Base-by-base conservation (phyloP, 2,329 filamentous ascomycete genomes). In the Cadophora sp. region DNA sequence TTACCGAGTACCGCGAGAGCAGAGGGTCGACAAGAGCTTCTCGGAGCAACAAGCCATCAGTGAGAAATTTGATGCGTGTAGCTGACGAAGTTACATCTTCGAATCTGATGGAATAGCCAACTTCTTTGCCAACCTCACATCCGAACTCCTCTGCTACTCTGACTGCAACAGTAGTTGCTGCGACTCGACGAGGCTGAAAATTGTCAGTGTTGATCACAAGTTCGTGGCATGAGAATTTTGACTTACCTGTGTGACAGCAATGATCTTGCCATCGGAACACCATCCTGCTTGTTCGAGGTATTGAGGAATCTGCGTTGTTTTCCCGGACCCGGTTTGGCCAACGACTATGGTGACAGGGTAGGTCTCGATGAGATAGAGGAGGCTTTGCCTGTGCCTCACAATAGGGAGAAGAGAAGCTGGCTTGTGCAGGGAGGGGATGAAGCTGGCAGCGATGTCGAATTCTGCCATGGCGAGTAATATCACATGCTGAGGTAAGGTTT, bases 251-350 rank as follows among this genome's bases (percentile, higher is more conserved):
- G 96, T 98, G 51, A 98, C 86, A 22, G 89, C 95, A 72, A 99
- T 91, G 55, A 91, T 79, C 76, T 94, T 96, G 22, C 92, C 93
- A 76, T 94, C 87, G 33, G 85, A 84, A 76, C 93, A 95, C 94
- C 95, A 98, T 79, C 95, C 95, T 75, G 91, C 92, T 73, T 92
- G 85, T 66, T 97, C 90, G 14, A 98, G 85, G 74, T 91, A 98
- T 73, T 97, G 95, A 0, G 96, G 96, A 51, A 98, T 90, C 77
- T 98, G 96, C 0, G 96, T 98, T 1, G 94, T 97, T 80, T 98
- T 98, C 50, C 95, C 94, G 27, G 92, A 97, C 4, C 96, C 96
- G 1, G 96, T 98, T 77, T 97, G 94, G 9, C 95, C 96, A 64
- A 98, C 89, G 14, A 98, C 88, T 60, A 98, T 93, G 0, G 92